phyloP scores from a whole-genome alignment of 257 asterid genomes.

The Scutellaria baicalensis region DNA sequence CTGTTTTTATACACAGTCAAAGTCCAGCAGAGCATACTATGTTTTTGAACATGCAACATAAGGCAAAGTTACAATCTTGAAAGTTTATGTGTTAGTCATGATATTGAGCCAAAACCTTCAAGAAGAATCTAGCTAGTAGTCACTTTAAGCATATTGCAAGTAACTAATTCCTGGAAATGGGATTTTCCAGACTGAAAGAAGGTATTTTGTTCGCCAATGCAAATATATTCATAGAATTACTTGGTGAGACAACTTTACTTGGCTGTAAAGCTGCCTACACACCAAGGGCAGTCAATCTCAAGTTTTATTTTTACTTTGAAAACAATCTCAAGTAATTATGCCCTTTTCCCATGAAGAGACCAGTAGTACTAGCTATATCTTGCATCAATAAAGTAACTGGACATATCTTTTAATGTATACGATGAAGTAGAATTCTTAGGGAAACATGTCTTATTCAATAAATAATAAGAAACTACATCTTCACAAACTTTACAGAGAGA shows the following conservation, averaged over 20 bases:
- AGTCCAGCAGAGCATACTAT: no score
- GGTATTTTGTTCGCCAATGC: not conserved
- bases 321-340: not conserved
- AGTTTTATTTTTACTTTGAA: no score
- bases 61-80: no score
- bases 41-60: no score
- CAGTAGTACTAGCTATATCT: not conserved
- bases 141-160: no score
- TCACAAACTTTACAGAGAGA: not conserved
- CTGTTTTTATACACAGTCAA: no score
- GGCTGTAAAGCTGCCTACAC: not conserved
- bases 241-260: not conserved
- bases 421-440: not conserved
- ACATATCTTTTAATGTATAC: not conserved
- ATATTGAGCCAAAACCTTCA: no score
- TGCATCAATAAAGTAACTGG: not conserved
- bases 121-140: no score
- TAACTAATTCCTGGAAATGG: not conserved
- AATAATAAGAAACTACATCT: not conserved
- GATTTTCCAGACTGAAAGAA: not conserved
- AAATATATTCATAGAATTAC: not conserved
- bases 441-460: not conserved
- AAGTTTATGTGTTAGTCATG: no score
- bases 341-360: not conserved
- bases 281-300: not conserved